A percentile compares a stretch with the other conserved stretches of the same genome.
phyloP scores from a whole-genome alignment of 805 yeast species.

The Lipomyces starkeyi region DNA sequence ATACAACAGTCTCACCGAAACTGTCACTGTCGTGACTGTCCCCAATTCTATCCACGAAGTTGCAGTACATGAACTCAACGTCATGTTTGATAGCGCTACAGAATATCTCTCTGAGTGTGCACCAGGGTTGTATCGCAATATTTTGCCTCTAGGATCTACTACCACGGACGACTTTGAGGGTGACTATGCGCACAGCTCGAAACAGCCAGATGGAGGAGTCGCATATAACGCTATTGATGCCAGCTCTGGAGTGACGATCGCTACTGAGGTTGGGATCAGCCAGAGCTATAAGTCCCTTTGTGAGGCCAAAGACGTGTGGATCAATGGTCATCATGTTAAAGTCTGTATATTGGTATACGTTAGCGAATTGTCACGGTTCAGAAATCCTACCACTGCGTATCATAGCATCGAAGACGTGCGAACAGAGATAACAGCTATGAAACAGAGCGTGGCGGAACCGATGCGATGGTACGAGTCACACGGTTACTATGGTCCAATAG shows the following conservation, averaged over 20 bases:
- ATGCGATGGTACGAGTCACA: too few relatives aligned
- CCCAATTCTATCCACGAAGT: too few relatives aligned
- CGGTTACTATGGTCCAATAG: too few relatives aligned
- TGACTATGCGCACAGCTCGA: neutral
- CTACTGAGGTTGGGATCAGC: neutral
- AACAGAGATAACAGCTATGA: neutral
- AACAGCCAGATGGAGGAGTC: conserved; percentile 7
- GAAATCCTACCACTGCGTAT: neutral
- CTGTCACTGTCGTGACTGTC: too few relatives aligned
- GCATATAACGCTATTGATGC: neutral
- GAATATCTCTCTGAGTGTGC: too few relatives aligned
- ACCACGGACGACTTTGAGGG: neutral
- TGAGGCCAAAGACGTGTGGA: too few relatives aligned
- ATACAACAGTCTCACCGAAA: neutral
- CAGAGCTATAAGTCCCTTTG: too few relatives aligned
- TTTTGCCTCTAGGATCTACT: neutral
- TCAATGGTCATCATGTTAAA: too few relatives aligned
- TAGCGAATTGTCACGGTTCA: neutral
- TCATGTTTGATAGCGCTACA: neutral
- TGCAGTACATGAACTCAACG: neutral
- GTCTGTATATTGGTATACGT: too few relatives aligned
- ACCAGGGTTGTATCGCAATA: neutral
- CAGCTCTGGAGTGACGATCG: neutral
- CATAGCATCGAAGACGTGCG: neutral
- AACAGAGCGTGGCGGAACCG: too few relatives aligned